Conservation (phyloP, 2,329 filamentous ascomycete species). For the Cladorrhinum sp. region DNA sequence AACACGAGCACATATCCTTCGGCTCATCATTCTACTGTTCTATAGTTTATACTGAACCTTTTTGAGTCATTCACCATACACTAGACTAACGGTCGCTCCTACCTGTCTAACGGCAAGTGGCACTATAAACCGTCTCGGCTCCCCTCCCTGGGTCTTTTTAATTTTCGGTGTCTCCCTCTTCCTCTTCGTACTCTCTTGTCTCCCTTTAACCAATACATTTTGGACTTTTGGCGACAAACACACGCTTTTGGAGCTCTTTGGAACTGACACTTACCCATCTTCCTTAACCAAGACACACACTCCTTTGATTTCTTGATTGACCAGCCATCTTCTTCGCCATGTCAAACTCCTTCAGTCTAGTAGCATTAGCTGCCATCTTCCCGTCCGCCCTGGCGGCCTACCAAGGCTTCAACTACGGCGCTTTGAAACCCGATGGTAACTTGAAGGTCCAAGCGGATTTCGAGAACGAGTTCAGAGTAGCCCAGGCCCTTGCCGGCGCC, state of each 20-base stretch:
- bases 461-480: slow-evolving; percentile 66
- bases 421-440: slow-evolving; percentile 57
- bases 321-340: slow-evolving; percentile 11
- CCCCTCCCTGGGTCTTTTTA: too few species aligned
- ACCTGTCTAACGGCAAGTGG: background rate
- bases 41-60: background rate
- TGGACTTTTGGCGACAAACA: slow-evolving; percentile 4
- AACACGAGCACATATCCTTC: background rate
- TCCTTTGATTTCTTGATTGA: background rate
- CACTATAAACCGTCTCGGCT: background rate
- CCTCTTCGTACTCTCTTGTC: background rate
- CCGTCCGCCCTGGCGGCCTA: slow-evolving; percentile 37
- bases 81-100: background rate
- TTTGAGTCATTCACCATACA: background rate
- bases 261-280: background rate
- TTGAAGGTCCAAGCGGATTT: slow-evolving; percentile 63
- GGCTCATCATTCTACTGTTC: background rate
- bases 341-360: slow-evolving; percentile 23
- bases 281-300: background rate
- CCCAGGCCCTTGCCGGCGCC: slow-evolving; percentile 61
- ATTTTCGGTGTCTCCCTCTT: background rate
- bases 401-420: slow-evolving; percentile 74
- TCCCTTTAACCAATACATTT: background rate
- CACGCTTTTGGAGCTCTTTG: slow-evolving; percentile 8
- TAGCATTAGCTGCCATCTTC: slow-evolving; percentile 36